phyloP scores from a whole-genome alignment of 1,284 basidiomycete genomes.

The Tylopilus sp. region DNA sequence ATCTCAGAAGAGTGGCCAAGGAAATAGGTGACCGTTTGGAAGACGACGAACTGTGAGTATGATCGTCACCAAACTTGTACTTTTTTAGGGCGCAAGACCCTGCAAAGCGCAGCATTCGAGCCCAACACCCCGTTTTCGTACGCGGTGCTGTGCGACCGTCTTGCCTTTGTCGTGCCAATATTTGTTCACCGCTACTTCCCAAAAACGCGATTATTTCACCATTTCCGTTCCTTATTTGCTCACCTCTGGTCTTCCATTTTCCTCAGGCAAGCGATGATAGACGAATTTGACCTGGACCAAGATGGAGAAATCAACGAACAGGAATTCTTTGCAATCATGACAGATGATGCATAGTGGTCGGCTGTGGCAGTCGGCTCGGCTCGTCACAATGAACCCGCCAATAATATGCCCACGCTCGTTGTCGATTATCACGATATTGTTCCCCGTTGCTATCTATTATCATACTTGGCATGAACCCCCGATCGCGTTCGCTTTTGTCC shows the following conservation, averaged over 20 bases:
- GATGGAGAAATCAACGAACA: conserved; percentile 96
- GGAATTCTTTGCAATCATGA: conserved; percentile 96
- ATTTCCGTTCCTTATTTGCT: conserved; percentile 32
- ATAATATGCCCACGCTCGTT: conserved; percentile 9
- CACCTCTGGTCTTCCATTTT: conserved; percentile 33
- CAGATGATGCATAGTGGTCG: conserved; percentile 69
- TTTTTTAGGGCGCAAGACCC: conserved; percentile 19
- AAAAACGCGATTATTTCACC: conserved; percentile 12
- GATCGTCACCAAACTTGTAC: conserved; percentile 2
- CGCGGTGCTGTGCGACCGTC: conserved; percentile 21
- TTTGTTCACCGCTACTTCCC: conserved; percentile 26
- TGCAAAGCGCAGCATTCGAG: conserved; percentile 24
- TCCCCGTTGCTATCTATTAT: conserved; percentile 22
- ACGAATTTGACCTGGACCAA: conserved; percentile 98
- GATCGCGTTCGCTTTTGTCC: conserved; percentile 18
- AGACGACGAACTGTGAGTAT: conserved; percentile 92
- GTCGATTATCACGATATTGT: conserved; percentile 13
- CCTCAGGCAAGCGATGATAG: conserved; percentile 97
- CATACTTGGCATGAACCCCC: conserved; percentile 18
- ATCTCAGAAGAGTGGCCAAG: conserved; percentile 91
- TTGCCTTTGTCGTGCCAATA: conserved; percentile 9
- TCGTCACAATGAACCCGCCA: background rate
- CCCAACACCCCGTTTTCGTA: conserved; percentile 29
- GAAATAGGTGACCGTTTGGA: conserved; percentile 96
- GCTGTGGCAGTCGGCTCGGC: background rate